Base-by-base conservation (phyloP, 805 yeast species). In the Ogataea sp. region DNA sequence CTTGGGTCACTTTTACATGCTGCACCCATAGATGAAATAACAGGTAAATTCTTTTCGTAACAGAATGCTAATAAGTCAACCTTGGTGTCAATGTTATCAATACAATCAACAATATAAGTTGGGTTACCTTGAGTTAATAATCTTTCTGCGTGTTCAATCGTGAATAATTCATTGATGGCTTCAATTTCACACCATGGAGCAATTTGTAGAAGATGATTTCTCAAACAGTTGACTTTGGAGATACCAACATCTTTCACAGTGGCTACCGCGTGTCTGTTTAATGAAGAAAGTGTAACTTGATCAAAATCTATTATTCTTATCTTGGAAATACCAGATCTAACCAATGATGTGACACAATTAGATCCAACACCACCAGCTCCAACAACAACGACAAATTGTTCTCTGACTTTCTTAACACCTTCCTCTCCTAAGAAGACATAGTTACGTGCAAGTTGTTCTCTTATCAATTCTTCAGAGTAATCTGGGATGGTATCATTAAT, bases 351-450 rank as follows among this genome's bases (percentile, higher is more conserved):
- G 11, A 83, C 80, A 20, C 82, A 95, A 90, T 96, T 89, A 0
- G 97, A 89, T 2, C 99, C 99, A 31, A 93, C 99, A 42, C 99
- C 99, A 42, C 99, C 99, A 15, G 90, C 93, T 24, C 99, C 98
- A 24, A 77, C 79, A 14, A 90, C 83, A 2, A 87, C 83, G 2
- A 89, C 73, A 40, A 75, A 71, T 52, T 86, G 81, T 11, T 69
- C 61, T 39, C 96, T 76, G 15, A 93, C 74, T 43, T 75, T 76
- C 16, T 62, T 59, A 75, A 88, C 79, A 1, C 96, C 97, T 17
- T 80, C 83, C 38, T 83, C 85, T 11, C 96, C 87, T 21, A 93
- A 67, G 56, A 93, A 93, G 1, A 95, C 97, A 56, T 85, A 83
- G 64, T 90, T 93, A 45, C 98, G 69, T 0, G 97, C 95, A 29